Percentiles rank a stretch among this genome's conserved stretches.
These are phyloP conservation scores for Tanozyma kutaoensis DNA, from an alignment of 805 yeast species.

Conservation along the genomic window DNA sequence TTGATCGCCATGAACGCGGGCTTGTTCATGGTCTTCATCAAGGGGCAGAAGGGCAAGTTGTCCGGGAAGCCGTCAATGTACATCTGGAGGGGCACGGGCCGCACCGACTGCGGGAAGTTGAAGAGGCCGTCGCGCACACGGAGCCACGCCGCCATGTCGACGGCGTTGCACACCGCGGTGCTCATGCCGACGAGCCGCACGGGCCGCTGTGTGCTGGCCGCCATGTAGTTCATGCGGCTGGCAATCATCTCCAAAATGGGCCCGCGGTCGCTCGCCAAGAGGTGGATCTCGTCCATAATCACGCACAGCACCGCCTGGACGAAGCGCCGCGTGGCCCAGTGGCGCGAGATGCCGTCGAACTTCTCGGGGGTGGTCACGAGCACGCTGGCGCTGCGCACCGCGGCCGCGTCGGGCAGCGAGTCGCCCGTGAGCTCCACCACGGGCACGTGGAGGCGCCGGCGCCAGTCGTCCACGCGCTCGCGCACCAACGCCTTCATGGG, in stretches of 20 bases:
- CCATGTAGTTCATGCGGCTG: slow-evolving; percentile 69
- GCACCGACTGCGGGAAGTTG: slow-evolving; percentile 69
- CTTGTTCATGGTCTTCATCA: slow-evolving; percentile 80
- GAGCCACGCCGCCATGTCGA: slow-evolving; percentile 79
- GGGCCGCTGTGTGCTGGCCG: slow-evolving; percentile 45
- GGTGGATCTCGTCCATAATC: slow-evolving; percentile 59
- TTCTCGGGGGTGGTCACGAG: slow-evolving; percentile 79
- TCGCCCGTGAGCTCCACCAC: slow-evolving; percentile 72
- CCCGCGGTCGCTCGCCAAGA: slow-evolving; percentile 10
- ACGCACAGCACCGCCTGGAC: slow-evolving; percentile 65
- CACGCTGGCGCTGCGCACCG: slow-evolving; percentile 56
- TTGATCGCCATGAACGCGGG: slow-evolving; percentile 90
- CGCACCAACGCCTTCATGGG: slow-evolving; percentile 83
- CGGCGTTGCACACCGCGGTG: slow-evolving; percentile 77
- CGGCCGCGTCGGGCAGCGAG: slow-evolving; percentile 58
- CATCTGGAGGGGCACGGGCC: slow-evolving; percentile 81
- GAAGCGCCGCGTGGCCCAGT: slow-evolving; percentile 69
- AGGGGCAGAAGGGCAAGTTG: slow-evolving; percentile 65
- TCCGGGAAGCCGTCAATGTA: slow-evolving; percentile 81
- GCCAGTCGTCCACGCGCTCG: slow-evolving; percentile 78
- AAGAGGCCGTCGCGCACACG: slow-evolving; percentile 63
- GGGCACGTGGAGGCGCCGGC: slow-evolving; percentile 24
- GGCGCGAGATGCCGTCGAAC: slow-evolving; percentile 79
- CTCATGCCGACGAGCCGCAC: slow-evolving; percentile 66
- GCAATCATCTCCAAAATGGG: slow-evolving; percentile 83